Evolutionary conservation across 768 basidiomycete genomes (phyloP).

Genomic region (Hydnomerulius pinastri): DNA sequence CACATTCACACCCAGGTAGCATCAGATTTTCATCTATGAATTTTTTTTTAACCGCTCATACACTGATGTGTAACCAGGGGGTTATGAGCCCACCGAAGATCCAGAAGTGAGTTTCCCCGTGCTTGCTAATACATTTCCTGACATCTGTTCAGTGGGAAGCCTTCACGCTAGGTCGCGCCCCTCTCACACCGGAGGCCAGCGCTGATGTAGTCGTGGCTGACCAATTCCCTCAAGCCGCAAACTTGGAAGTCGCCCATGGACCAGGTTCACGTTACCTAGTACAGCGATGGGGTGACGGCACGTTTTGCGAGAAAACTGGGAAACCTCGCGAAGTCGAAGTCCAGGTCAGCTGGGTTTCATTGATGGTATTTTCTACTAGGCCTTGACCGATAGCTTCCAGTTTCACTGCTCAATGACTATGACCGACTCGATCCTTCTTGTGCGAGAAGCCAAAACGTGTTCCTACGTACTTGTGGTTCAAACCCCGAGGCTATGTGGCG

Average conservation of each 20-base stretch:
- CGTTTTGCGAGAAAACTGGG: constrained; percentile 90
- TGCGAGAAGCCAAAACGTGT: constrained; percentile 94
- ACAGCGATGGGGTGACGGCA: constrained; percentile 90
- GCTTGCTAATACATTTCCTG: constrained; percentile 25
- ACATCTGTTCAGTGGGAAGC: constrained; percentile 62
- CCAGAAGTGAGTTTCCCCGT: constrained; percentile 57
- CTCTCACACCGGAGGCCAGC: constrained; percentile 55
- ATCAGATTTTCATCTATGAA: constrained; percentile 20
- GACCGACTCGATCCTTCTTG: constrained; percentile 85
- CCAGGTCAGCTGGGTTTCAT: constrained; percentile 58
- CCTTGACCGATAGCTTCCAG: constrained; percentile 38
- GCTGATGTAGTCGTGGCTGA: constrained; percentile 69
- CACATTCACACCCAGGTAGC: constrained; percentile 68
- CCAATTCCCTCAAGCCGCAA: constrained; percentile 60
- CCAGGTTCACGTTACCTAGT: constrained; percentile 89
- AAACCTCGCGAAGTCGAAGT: constrained; percentile 89
- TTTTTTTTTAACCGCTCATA: constrained; percentile 26
- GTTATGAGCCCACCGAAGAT: constrained; percentile 83
- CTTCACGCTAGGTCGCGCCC: constrained; percentile 76
- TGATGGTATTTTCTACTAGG: constrained; percentile 3
- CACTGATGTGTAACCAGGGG: constrained; percentile 45
- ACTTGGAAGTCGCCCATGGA: constrained; percentile 74
- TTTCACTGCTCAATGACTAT: constrained; percentile 97
- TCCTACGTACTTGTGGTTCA: constrained; percentile 93
- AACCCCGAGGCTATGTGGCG: constrained; percentile 90